These are phyloP conservation scores for Carpinus viminea DNA, from an alignment of 306 rosid genomes.

Conservation along the genomic window DNA sequence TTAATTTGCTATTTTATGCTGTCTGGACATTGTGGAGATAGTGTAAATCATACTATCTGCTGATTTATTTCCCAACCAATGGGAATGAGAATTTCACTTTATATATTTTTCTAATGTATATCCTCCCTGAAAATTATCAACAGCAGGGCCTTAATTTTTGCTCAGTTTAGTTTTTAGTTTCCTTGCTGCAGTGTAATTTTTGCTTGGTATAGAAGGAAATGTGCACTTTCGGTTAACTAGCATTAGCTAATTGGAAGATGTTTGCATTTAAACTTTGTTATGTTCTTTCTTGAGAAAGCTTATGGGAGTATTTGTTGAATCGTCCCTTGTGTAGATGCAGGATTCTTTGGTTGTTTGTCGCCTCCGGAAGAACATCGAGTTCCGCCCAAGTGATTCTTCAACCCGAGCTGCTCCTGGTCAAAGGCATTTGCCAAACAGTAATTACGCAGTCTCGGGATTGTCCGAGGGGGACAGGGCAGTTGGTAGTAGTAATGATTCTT, in stretches of 20 bases:
- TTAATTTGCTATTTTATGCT: too few relatives aligned
- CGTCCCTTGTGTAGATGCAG: slow-evolving; percentile 34
- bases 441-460: slow-evolving; percentile 34
- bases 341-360: slow-evolving; percentile 89
- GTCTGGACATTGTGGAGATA: neutral
- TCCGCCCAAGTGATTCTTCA: slow-evolving; percentile 43
- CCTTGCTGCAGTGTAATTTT: neutral
- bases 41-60: neutral
- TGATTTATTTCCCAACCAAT: neutral
- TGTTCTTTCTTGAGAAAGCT: neutral
- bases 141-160: neutral
- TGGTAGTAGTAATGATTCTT: slow-evolving; percentile 67
- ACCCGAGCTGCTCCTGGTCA: slow-evolving; percentile 61
- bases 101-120: neutral
- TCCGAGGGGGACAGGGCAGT: slow-evolving; percentile 55
- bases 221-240: neutral
- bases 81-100: neutral
- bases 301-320: neutral
- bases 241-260: neutral
- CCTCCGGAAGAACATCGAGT: slow-evolving; percentile 71
- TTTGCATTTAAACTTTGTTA: neutral
- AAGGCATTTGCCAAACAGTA: slow-evolving; percentile 32
- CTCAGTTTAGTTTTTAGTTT: neutral
- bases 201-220: neutral
- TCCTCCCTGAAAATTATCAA: neutral